These are phyloP conservation scores for Bipolaris victoriae DNA, from an alignment of 2,329 filamentous ascomycete genomes.

Conservation along the genomic window DNA sequence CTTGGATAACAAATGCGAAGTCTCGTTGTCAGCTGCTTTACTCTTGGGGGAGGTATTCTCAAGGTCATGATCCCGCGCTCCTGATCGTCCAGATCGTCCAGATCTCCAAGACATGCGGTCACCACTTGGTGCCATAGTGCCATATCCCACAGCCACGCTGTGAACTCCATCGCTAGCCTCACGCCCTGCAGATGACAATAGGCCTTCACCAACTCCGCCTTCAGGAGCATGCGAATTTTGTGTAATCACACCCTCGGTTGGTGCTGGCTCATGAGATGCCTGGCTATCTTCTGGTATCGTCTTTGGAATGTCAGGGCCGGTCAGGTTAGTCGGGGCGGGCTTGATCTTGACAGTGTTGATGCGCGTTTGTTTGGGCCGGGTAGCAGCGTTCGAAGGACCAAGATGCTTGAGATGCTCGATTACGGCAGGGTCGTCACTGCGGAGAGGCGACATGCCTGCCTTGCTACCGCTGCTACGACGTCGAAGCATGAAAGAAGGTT, in stretches of 20 bases:
- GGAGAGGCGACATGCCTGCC: slow-evolving; percentile 49
- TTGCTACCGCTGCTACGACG: slow-evolving; percentile 53
- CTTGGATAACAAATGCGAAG: slow-evolving; percentile 27
- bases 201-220: slow-evolving; percentile 61
- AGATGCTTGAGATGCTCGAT: slow-evolving; percentile 67
- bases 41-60: slow-evolving; percentile 36
- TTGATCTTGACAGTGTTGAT: slow-evolving; percentile 71
- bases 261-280: slow-evolving; percentile 26
- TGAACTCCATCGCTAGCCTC: slow-evolving; percentile 71
- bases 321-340: slow-evolving; percentile 60
- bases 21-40: slow-evolving; percentile 17
- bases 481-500: slow-evolving; percentile 53
- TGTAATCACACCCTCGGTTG: slow-evolving; percentile 11
- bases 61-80: slow-evolving; percentile 21
- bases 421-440: slow-evolving; percentile 61
- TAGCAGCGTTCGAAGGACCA: slow-evolving; percentile 68
- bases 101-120: slow-evolving; percentile 42
- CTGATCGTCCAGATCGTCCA: slow-evolving; percentile 17
- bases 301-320: slow-evolving; percentile 61
- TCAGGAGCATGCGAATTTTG: slow-evolving; percentile 50
- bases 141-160: slow-evolving; percentile 58
- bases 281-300: slow-evolving; percentile 52
- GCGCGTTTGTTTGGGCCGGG: slow-evolving; percentile 64
- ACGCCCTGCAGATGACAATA: slow-evolving; percentile 60
- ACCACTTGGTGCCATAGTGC: slow-evolving; percentile 46